phyloP scores from a whole-genome alignment of 2,329 filamentous ascomycete genomes.

The Myriosclerotinia curreyana region DNA sequence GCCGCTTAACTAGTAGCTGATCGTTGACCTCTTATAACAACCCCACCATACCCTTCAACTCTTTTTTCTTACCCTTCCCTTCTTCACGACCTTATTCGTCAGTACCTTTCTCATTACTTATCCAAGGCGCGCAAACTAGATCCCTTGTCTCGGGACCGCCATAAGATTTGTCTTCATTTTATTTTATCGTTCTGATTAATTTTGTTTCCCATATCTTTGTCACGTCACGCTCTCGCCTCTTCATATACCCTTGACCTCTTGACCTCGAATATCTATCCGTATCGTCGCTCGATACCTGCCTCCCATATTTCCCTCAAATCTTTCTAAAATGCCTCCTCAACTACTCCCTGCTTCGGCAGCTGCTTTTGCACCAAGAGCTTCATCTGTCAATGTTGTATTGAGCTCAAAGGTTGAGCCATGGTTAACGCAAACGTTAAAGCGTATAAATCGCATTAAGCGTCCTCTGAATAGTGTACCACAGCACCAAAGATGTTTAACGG shows the following conservation, averaged over 20 bases:
- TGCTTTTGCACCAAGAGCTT: conserved; percentile 86
- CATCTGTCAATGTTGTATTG: conserved; percentile 91
- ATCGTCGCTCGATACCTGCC: conserved; percentile 22
- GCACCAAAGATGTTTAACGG: conserved; percentile 91
- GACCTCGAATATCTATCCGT: conserved; percentile 26
- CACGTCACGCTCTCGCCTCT: conserved; percentile 26
- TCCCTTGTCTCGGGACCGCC: conserved; percentile 52
- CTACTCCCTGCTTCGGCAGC: conserved; percentile 92
- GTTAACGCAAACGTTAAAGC: conserved; percentile 94
- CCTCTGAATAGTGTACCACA: conserved; percentile 95
- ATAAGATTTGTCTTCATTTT: conserved; percentile 41
- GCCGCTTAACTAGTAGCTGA: conserved; percentile 21
- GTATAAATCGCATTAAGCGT: conserved; percentile 94
- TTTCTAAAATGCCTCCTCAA: conserved; percentile 73
- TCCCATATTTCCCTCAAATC: conserved; percentile 19
- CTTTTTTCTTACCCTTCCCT: conserved; percentile 33
- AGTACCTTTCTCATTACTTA: conserved; percentile 21
- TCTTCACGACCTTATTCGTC: conserved; percentile 28
- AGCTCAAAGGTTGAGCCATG: conserved; percentile 90
- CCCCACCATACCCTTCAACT: conserved; percentile 21
- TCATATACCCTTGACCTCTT: conserved; percentile 25
- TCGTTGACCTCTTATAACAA: conserved; percentile 23
- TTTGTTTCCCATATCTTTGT: conserved; percentile 9
- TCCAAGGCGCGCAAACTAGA: conserved; percentile 54
- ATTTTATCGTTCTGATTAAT: conserved; percentile 23